Percentiles rank a stretch among this genome's conserved stretches.
Evolutionary conservation across 495 filamentous ascomycete species (phyloP).

Genomic region (Neurospora sp.): DNA sequence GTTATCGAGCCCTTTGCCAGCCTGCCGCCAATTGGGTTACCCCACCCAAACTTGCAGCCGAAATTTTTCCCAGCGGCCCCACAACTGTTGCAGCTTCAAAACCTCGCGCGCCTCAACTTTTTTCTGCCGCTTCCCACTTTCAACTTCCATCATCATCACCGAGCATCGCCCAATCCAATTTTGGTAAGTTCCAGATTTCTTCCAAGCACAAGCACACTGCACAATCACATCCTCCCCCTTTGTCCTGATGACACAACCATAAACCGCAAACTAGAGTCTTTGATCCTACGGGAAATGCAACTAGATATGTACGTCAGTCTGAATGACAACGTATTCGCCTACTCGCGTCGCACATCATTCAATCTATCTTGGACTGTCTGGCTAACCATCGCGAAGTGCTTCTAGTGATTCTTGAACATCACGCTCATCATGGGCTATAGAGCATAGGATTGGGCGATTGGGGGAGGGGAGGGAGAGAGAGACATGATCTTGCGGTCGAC

Average conservation of each 20-base stretch:
- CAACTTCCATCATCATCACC: conserved; percentile 9
- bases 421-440: background rate
- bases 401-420: background rate
- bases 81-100: conserved; percentile 24
- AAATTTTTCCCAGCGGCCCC: conserved; percentile 16
- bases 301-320: conserved; percentile 98
- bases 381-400: background rate
- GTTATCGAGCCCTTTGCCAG: background rate
- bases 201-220: conserved; percentile 1
- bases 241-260: conserved; percentile 49
- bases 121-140: conserved; percentile 11
- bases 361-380: background rate
- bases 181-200: conserved; percentile 17
- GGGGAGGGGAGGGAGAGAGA: background rate
- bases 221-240: background rate
- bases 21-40: background rate
- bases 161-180: conserved; percentile 7
- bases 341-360: background rate
- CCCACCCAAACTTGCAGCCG: conserved; percentile 5
- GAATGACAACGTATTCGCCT: conserved; percentile 36
- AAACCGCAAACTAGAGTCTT: conserved; percentile 99
- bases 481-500: background rate
- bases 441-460: background rate
- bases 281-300: conserved; percentile 92
- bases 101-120: conserved; percentile 11